A percentile compares a stretch with the other conserved stretches of the same genome.
Evolutionary conservation across 164 flowering plant genomes (phyloP).

Genomic region (Piper betle): DNA sequence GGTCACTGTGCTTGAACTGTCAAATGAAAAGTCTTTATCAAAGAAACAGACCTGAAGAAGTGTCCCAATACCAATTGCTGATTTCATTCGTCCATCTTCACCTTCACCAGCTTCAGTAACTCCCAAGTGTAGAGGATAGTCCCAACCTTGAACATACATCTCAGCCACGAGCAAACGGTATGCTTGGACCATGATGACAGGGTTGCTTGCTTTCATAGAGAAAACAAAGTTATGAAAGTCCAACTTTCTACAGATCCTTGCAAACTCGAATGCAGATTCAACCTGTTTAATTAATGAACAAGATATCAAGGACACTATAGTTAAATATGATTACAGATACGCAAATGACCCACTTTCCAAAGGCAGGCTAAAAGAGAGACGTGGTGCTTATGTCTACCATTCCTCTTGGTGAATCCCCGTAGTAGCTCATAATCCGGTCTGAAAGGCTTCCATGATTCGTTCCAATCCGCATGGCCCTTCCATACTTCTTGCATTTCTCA

Average conservation of each 20-base stretch:
- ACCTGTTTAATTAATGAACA: conserved; percentile 39
- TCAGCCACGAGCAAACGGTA: conserved; percentile 90
- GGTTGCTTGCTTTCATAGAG: conserved; percentile 99
- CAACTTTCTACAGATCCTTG: conserved; percentile 85
- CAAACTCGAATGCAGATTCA: conserved; percentile 98
- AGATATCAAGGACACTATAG: conserved; percentile 1
- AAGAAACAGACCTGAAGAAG: conserved; percentile 69
- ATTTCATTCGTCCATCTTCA: conserved; percentile 98
- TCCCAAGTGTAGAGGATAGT: conserved; percentile 92
- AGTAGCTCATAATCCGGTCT: conserved; percentile 99
- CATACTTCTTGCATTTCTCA: conserved; percentile 93
- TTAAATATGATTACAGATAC: not conserved
- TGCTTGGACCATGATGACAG: conserved; percentile 96
- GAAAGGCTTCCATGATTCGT: conserved; percentile 99
- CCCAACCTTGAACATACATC: conserved; percentile 97
- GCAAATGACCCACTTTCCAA: not conserved
- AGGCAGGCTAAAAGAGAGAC: not conserved
- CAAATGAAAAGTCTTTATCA: not conserved
- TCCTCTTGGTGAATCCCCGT: conserved; percentile 98
- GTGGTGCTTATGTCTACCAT: conserved; percentile 37
- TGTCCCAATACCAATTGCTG: conserved; percentile 97
- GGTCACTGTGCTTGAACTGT: not conserved
- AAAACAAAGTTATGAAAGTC: conserved; percentile 92
- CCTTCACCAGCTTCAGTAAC: conserved; percentile 99
- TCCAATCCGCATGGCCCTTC: conserved; percentile 97